A percentile compares a stretch with the other conserved stretches of the same genome.
Conservation (phyloP, 345 rosid species). For the Heritiera littoralis region DNA sequence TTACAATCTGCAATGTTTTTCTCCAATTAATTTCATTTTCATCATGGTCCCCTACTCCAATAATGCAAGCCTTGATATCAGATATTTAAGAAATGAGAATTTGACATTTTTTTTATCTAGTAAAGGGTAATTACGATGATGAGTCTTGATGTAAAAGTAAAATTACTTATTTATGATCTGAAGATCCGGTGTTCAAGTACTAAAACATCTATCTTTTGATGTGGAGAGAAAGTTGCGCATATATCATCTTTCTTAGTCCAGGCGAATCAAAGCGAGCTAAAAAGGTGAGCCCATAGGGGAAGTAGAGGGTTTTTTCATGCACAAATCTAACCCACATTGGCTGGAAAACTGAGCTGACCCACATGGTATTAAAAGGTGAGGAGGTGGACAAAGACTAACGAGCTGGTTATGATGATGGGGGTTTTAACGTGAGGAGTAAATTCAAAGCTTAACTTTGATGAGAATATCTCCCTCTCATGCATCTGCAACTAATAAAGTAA, state of each 20-base stretch:
- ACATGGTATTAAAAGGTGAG: slow-evolving; percentile 26
- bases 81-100: neutral
- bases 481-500: slow-evolving; percentile 40
- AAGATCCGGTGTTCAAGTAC: too few relatives aligned
- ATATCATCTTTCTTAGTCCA: too few relatives aligned
- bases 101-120: neutral
- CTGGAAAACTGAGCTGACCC: neutral
- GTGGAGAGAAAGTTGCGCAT: too few relatives aligned
- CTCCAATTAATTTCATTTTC: neutral
- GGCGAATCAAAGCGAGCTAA: too few relatives aligned
- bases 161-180: too few relatives aligned
- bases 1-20: neutral
- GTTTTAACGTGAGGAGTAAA: slow-evolving; percentile 13
- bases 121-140: too few relatives aligned
- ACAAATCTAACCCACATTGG: slow-evolving; percentile 22
- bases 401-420: slow-evolving; percentile 30
- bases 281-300: neutral
- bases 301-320: slow-evolving; percentile 1
- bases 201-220: too few relatives aligned
- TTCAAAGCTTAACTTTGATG: slow-evolving; percentile 34
- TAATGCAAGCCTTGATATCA: neutral
- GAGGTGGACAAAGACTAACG: slow-evolving; percentile 14
- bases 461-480: slow-evolving; percentile 29
- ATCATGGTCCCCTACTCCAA: neutral
- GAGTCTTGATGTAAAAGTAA: too few relatives aligned